Conservation (phyloP, 371 early-diverging fungal species). For the Lichtheimia ramosa region DNA sequence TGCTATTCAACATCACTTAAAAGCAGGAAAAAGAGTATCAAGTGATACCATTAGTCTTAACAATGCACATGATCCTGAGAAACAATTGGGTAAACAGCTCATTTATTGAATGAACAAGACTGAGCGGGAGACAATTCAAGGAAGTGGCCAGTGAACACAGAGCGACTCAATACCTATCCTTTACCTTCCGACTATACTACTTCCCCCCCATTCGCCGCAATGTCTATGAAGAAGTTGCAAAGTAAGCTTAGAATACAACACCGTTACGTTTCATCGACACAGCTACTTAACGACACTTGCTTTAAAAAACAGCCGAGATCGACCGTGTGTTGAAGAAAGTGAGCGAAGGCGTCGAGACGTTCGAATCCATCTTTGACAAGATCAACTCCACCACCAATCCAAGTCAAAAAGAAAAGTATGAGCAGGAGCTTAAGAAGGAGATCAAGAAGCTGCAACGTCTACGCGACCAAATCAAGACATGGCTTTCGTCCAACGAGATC, state of each 20-base stretch:
- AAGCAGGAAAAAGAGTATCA: too few species aligned
- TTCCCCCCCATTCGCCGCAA: slow-evolving; percentile 1
- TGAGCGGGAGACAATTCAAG: too few species aligned
- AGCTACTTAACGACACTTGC: neutral
- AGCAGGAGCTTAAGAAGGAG: slow-evolving; percentile 94
- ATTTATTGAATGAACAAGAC: too few species aligned
- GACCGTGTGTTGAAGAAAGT: slow-evolving; percentile 94
- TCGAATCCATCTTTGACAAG: slow-evolving; percentile 90
- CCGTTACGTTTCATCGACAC: neutral
- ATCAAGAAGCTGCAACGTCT: slow-evolving; percentile 95
- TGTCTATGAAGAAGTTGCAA: slow-evolving; percentile 37
- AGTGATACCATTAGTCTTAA: too few species aligned
- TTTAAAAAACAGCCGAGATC: slow-evolving; percentile 70
- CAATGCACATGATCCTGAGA: too few species aligned
- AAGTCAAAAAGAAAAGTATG: slow-evolving; percentile 94
- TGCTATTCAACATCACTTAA: too few species aligned
- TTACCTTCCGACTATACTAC: neutral
- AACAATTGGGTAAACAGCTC: too few species aligned
- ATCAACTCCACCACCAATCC: slow-evolving; percentile 74
- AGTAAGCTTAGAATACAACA: slow-evolving; percentile 16
- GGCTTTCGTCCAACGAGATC: slow-evolving; percentile 89
- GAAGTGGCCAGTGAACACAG: too few species aligned
- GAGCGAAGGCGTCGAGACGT: slow-evolving; percentile 91
- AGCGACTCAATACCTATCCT: neutral
- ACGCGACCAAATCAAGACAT: slow-evolving; percentile 96